These are phyloP conservation scores for Penicillium flavigenum DNA, from an alignment of 495 filamentous ascomycete species.

Conservation along the genomic window DNA sequence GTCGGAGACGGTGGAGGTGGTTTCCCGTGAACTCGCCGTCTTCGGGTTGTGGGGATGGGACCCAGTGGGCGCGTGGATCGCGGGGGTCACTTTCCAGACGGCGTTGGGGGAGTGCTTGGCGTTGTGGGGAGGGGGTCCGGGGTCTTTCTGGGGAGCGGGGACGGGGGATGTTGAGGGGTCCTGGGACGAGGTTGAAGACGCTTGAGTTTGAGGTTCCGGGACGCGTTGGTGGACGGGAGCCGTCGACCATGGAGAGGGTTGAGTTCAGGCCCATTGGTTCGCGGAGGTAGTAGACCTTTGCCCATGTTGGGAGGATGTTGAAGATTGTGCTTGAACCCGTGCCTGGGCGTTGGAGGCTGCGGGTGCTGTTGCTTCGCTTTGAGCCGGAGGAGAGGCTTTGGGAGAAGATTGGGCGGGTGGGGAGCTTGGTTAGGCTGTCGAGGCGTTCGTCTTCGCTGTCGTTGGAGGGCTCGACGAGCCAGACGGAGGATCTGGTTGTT, in stretches of 20 bases:
- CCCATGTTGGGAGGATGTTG: slow-evolving; percentile 52
- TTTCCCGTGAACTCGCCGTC: slow-evolving; percentile 20
- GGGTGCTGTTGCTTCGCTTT: slow-evolving; percentile 40
- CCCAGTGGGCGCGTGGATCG: slow-evolving; percentile 50
- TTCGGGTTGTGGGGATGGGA: slow-evolving; percentile 27
- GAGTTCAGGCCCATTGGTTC: slow-evolving; percentile 35
- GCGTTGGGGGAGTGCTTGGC: slow-evolving; percentile 15
- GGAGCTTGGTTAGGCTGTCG: slow-evolving; percentile 46
- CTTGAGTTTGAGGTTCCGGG: slow-evolving; percentile 35
- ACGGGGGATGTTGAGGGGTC: slow-evolving; percentile 28
- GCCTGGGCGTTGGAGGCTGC: slow-evolving; percentile 39
- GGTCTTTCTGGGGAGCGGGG: slow-evolving; percentile 16
- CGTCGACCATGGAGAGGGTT: slow-evolving; percentile 36
- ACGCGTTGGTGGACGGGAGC: slow-evolving; percentile 32
- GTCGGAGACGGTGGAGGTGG: slow-evolving; percentile 36
- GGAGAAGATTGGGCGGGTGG: slow-evolving; percentile 36
- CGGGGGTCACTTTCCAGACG: slow-evolving; percentile 37
- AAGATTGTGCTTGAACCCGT: slow-evolving; percentile 54
- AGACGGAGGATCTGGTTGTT: slow-evolving; percentile 41
- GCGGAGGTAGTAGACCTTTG: slow-evolving; percentile 48
- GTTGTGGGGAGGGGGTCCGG: slow-evolving; percentile 5
- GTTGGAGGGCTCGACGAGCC: slow-evolving; percentile 46
- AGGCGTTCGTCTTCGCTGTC: slow-evolving; percentile 36
- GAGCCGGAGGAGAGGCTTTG: slow-evolving; percentile 39
- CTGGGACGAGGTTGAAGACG: slow-evolving; percentile 33